These are phyloP conservation scores for Botrytis byssoidea DNA, from an alignment of 2,329 filamentous ascomycete genomes.

Conservation along the genomic window DNA sequence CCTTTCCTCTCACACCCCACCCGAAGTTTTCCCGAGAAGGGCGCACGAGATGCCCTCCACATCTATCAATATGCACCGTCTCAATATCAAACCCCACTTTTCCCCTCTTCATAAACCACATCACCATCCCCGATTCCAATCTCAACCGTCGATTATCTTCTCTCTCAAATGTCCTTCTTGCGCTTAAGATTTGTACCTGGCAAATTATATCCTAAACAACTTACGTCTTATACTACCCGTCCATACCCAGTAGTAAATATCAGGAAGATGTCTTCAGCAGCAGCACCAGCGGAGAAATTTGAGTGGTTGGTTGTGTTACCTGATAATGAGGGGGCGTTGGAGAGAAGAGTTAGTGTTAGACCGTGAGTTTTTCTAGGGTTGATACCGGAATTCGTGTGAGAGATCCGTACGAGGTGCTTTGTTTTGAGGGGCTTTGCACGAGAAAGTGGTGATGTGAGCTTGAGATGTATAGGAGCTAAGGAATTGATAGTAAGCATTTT, in stretches of 20 bases:
- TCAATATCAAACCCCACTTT: constrained; percentile 12
- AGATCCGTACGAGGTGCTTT: background rate
- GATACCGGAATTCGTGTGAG: background rate
- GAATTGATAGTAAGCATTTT: constrained; percentile 32
- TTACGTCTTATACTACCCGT: background rate
- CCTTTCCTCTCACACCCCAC: no score
- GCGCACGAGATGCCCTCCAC: background rate
- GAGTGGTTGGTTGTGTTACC: constrained; percentile 71
- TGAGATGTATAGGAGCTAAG: background rate
- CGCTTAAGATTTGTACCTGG: background rate
- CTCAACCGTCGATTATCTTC: background rate
- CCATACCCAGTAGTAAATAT: background rate
- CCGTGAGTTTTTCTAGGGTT: constrained; percentile 46
- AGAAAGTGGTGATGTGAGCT: background rate
- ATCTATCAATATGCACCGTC: constrained; percentile 5
- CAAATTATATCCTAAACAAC: background rate
- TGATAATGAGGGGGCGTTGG: constrained; percentile 59
- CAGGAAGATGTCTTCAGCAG: constrained; percentile 18
- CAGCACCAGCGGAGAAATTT: constrained; percentile 42
- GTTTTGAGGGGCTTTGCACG: background rate
- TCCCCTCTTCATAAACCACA: background rate
- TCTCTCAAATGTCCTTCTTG: constrained; percentile 8
- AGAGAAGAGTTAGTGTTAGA: constrained; percentile 61
- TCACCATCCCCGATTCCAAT: background rate
- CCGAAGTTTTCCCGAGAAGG: background rate